Evolutionary conservation across 1,139 yeast species (phyloP).

Genomic region (Protomyces inouyei): DNA sequence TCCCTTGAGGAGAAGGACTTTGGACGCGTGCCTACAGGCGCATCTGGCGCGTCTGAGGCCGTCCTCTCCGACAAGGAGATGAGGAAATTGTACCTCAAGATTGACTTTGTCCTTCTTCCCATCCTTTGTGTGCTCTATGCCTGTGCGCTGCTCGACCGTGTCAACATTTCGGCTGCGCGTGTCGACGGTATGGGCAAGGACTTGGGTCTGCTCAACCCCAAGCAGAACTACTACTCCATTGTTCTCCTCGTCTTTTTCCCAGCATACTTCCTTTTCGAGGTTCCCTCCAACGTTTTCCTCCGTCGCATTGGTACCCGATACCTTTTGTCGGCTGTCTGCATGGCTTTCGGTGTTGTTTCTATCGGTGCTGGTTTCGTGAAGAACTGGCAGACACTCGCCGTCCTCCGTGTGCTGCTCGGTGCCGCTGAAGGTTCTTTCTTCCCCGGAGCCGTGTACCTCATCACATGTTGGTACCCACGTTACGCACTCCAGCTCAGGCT

Average conservation of each 20-base stretch:
- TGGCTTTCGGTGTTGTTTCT: constrained; percentile 39
- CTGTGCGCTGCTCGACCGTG: constrained; percentile 57
- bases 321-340: constrained; percentile 32
- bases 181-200: constrained; percentile 51
- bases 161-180: constrained; percentile 59
- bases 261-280: constrained; percentile 62
- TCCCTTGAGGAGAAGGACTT: constrained; percentile 1
- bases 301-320: constrained; percentile 58
- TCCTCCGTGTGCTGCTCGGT: constrained; percentile 45
- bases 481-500: constrained; percentile 29
- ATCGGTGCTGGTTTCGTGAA: constrained; percentile 52
- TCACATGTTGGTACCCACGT: constrained; percentile 31
- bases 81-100: constrained; percentile 42
- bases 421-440: constrained; percentile 31
- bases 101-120: constrained; percentile 54
- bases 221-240: constrained; percentile 46
- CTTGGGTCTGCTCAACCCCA: constrained; percentile 44
- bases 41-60: constrained; percentile 12
- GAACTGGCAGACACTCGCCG: constrained; percentile 54
- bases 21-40: not conserved
- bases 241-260: constrained; percentile 65
- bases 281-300: constrained; percentile 58
- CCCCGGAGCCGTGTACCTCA: constrained; percentile 30
- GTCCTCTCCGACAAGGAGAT: constrained; percentile 19
- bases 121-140: constrained; percentile 54